These are phyloP conservation scores for Corynascus novoguineensis DNA, from an alignment of 495 filamentous ascomycete species.

Conservation along the genomic window DNA sequence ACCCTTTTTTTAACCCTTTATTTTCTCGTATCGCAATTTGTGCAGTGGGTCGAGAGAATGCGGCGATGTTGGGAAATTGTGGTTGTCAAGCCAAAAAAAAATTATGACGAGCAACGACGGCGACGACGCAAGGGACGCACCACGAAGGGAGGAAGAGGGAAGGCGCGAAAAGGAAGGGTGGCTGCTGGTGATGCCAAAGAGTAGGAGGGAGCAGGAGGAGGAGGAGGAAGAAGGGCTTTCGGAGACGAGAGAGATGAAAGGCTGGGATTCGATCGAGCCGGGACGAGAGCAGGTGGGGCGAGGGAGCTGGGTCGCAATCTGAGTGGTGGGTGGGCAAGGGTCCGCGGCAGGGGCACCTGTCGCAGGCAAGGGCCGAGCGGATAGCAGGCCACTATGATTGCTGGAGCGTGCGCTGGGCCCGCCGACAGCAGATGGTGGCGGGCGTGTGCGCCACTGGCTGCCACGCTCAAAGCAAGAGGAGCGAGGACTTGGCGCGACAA, in stretches of 20 bases:
- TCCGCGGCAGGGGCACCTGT: conserved; percentile 25
- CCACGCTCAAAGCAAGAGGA: conserved; percentile 11
- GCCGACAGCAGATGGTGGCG: conserved; percentile 10
- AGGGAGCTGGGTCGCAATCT: conserved; percentile 17
- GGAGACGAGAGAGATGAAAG: conserved; percentile 18
- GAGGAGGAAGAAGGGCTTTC: conserved; percentile 21
- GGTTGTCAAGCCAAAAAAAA: conserved; percentile 15
- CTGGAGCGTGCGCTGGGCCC: conserved; percentile 13
- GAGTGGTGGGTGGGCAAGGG: conserved; percentile 25
- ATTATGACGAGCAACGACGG: conserved; percentile 28
- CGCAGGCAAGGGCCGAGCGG: conserved; percentile 30
- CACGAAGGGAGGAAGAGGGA: conserved; percentile 39
- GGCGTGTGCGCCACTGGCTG: conserved; percentile 12
- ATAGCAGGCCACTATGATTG: conserved; percentile 33
- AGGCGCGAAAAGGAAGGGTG: conserved; percentile 45
- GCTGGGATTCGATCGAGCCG: conserved; percentile 6
- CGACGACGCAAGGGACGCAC: conserved; percentile 27
- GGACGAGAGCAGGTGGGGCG: conserved; percentile 19
- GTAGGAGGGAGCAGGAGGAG: conserved; percentile 32
- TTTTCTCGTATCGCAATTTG: conserved; percentile 15
- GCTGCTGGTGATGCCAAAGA: conserved; percentile 33
- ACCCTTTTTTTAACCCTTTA: conserved; percentile 18
- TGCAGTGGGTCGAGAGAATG: conserved; percentile 26
- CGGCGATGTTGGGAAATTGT: conserved; percentile 6
- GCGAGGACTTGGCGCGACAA: not conserved